phyloP scores from a whole-genome alignment of 2,329 filamentous ascomycete species.

The Aspergillus chevalieri region DNA sequence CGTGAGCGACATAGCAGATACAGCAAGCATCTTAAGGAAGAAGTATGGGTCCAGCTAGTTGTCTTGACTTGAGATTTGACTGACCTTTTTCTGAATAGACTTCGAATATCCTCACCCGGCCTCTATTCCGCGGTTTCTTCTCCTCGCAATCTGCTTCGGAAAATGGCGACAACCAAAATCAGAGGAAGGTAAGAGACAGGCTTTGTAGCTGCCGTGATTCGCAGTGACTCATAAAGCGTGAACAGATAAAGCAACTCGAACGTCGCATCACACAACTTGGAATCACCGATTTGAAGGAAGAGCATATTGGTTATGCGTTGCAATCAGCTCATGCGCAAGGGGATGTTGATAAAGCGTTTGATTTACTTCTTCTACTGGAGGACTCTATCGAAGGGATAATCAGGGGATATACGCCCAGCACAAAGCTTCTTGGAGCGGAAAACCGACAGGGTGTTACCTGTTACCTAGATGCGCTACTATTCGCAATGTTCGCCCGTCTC shows the following conservation, averaged over 20 bases:
- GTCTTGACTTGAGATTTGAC: constrained; percentile 1
- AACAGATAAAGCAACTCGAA: constrained; percentile 48
- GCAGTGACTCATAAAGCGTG: constrained; percentile 8
- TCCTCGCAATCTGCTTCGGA: constrained; percentile 14
- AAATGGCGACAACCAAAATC: constrained; percentile 21
- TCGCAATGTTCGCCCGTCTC: constrained; percentile 89
- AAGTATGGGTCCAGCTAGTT: constrained; percentile 14
- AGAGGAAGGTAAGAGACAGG: constrained; percentile 28
- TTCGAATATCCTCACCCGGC: constrained; percentile 18
- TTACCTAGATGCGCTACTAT: constrained; percentile 84
- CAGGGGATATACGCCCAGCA: constrained; percentile 63
- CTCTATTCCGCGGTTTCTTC: constrained; percentile 27
- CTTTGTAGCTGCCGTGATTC: neutral
- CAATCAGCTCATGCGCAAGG: constrained; percentile 59
- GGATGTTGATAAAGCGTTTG: constrained; percentile 66
- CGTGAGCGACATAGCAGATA: constrained; percentile 29
- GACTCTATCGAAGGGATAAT: constrained; percentile 76
- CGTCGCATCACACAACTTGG: constrained; percentile 49
- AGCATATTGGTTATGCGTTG: constrained; percentile 59
- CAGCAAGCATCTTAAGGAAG: constrained; percentile 28
- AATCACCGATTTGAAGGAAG: constrained; percentile 51
- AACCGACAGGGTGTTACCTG: constrained; percentile 88
- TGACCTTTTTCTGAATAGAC: constrained; percentile 13
- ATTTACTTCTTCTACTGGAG: constrained; percentile 70
- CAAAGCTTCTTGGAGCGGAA: constrained; percentile 73